phyloP scores from a whole-genome alignment of 1,139 yeast genomes.

The Nakaseomyces nivariensis region DNA sequence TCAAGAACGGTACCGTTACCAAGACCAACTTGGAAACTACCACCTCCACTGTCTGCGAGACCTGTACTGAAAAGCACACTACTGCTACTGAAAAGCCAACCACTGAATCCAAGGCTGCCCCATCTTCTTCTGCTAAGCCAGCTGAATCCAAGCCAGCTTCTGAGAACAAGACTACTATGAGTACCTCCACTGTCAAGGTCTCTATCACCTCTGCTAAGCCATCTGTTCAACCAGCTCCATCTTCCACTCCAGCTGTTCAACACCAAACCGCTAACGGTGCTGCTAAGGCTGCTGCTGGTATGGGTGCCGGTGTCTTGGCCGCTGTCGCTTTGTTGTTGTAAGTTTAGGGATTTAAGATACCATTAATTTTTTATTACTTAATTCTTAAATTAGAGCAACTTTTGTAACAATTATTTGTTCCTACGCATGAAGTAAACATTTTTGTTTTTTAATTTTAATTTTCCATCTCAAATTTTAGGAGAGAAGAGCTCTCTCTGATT shows the following conservation, averaged over 20 bases:
- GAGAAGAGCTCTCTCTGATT: too few species aligned
- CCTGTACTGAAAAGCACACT: not conserved
- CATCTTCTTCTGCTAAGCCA: not conserved
- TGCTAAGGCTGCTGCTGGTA: constrained; percentile 5
- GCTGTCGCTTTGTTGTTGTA: constrained; percentile 4
- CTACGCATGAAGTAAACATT: not conserved
- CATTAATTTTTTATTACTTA: constrained; percentile 1
- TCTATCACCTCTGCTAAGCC: constrained; percentile 1
- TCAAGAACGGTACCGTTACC: not conserved
- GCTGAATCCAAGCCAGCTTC: constrained; percentile 1
- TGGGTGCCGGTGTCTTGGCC: constrained; percentile 7
- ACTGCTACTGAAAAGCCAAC: not conserved
- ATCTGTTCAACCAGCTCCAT: not conserved
- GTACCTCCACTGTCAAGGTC: constrained; percentile 1
- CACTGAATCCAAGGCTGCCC: not conserved
- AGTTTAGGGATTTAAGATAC: not conserved
- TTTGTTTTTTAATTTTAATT: not conserved
- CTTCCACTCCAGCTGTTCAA: constrained; percentile 1
- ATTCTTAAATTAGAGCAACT: not conserved
- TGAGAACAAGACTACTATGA: not conserved
- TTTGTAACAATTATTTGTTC: not conserved
- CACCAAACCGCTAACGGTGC: constrained; percentile 5
- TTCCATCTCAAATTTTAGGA: too few species aligned
- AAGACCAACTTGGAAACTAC: not conserved
- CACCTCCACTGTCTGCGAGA: constrained; percentile 1